These are phyloP conservation scores for Psilocybe cyanescens DNA, from an alignment of 768 basidiomycete species.

Conservation along the genomic window DNA sequence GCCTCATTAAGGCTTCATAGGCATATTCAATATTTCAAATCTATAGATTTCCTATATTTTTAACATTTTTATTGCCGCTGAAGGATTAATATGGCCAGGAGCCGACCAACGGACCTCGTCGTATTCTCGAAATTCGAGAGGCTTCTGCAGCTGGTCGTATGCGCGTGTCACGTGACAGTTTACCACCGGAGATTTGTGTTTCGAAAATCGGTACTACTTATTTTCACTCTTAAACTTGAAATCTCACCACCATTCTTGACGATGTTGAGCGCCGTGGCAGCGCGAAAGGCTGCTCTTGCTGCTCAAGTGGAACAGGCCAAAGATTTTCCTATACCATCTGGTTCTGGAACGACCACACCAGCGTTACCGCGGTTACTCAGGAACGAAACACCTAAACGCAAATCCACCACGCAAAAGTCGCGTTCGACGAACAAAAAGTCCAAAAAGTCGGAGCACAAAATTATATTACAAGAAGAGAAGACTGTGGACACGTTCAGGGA, in stretches of 20 bases:
- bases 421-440: slow-evolving; percentile 19
- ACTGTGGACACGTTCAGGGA: slow-evolving; percentile 35
- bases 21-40: no score
- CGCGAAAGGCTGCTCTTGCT: slow-evolving; percentile 62
- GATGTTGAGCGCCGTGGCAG: slow-evolving; percentile 78
- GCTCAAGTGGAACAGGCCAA: slow-evolving; percentile 25
- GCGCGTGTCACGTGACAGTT: no score
- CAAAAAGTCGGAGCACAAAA: slow-evolving; percentile 11
- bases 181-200: no score
- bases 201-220: no score
- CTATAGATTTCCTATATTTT: no score
- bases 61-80: no score
- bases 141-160: no score
- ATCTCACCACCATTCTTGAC: neutral
- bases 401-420: slow-evolving; percentile 32
- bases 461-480: slow-evolving; percentile 29
- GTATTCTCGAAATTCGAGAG: no score
- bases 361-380: neutral
- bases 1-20: no score
- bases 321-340: slow-evolving; percentile 5
- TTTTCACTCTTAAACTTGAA: neutral
- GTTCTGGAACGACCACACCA: slow-evolving; percentile 2
- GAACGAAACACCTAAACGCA: slow-evolving; percentile 46
- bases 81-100: no score
- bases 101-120: no score